phyloP scores from a whole-genome alignment of 805 yeast genomes.

The Starmerella tilneyi region DNA sequence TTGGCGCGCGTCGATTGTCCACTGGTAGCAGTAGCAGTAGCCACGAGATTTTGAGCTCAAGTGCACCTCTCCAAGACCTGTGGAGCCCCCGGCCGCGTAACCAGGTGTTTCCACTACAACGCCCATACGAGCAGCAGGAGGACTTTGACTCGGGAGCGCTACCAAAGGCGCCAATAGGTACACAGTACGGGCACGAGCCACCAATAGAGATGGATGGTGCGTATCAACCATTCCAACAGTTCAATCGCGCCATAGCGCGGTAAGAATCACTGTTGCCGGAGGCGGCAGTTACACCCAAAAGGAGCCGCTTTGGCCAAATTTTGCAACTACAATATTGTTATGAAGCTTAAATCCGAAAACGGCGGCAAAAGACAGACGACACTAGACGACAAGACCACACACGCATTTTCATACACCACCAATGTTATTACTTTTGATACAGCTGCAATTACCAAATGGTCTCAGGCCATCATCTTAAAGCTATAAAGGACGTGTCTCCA shows the following conservation, averaged over 20 bases:
- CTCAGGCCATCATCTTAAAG: too few species aligned
- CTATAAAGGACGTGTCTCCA: too few species aligned
- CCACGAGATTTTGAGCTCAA: constrained; percentile 3
- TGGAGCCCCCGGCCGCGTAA: constrained; percentile 8
- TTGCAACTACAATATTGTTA: too few species aligned
- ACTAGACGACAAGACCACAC: too few species aligned
- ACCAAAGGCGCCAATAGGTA: constrained; percentile 2
- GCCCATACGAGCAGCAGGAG: background rate
- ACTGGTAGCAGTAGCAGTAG: background rate
- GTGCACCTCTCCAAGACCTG: constrained; percentile 4
- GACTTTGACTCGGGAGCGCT: background rate
- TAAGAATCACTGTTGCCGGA: background rate
- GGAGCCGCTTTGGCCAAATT: too few species aligned
- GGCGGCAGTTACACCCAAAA: too few species aligned
- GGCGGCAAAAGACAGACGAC: too few species aligned
- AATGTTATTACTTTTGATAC: too few species aligned
- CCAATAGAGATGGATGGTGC: constrained; percentile 7
- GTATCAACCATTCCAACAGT: constrained; percentile 17
- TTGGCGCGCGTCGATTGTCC: constrained; percentile 8
- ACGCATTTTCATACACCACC: too few species aligned
- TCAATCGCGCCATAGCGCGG: constrained; percentile 5
- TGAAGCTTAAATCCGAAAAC: too few species aligned
- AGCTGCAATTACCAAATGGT: too few species aligned
- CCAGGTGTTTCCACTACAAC: constrained; percentile 3
- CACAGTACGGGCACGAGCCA: constrained; percentile 1